Percentiles rank a stretch among this genome's conserved stretches.
Evolutionary conservation across 768 basidiomycete species (phyloP).

Genomic region (Albatrellus ellisii): DNA sequence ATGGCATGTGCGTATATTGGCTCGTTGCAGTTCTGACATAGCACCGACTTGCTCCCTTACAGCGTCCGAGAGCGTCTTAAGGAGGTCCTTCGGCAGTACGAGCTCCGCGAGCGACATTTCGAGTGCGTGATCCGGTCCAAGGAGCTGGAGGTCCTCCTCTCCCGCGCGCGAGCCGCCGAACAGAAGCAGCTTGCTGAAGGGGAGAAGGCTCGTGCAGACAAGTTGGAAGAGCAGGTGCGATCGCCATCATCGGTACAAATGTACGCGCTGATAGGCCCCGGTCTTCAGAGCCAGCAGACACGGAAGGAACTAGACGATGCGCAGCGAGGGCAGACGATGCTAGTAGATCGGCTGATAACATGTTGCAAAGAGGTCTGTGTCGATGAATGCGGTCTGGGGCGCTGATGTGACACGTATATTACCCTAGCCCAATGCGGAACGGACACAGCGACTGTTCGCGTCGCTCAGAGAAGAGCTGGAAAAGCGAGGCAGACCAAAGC

Average conservation of each 20-base stretch:
- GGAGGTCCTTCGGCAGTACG: constrained; percentile 77
- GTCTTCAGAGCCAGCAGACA: constrained; percentile 45
- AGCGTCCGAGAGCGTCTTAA: constrained; percentile 82
- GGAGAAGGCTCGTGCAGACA: constrained; percentile 56
- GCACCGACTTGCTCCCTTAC: constrained; percentile 1
- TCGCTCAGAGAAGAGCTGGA: constrained; percentile 78
- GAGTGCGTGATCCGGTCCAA: constrained; percentile 88
- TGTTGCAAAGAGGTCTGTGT: constrained; percentile 76
- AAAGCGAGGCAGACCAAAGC: constrained; percentile 37
- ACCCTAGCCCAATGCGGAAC: constrained; percentile 64
- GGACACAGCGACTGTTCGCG: constrained; percentile 68
- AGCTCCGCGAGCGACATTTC: constrained; percentile 84
- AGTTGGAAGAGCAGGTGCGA: constrained; percentile 62
- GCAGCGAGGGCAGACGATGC: constrained; percentile 62
- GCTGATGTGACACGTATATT: not conserved
- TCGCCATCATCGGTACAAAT: constrained; percentile 5
- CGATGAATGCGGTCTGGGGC: constrained; percentile 4
- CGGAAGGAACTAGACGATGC: constrained; percentile 71
- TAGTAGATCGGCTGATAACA: constrained; percentile 73
- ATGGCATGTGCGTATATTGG: constrained; percentile 55
- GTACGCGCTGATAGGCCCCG: constrained; percentile 2
- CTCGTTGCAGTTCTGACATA: not conserved
- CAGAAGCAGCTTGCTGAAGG: constrained; percentile 74
- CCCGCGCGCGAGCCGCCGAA: constrained; percentile 78
- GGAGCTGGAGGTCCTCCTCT: constrained; percentile 78